Percentiles rank a stretch among this genome's conserved stretches.
phyloP scores from a whole-genome alignment of 192 early-diverging fungal genomes.

The Powellomyces hirtus region DNA sequence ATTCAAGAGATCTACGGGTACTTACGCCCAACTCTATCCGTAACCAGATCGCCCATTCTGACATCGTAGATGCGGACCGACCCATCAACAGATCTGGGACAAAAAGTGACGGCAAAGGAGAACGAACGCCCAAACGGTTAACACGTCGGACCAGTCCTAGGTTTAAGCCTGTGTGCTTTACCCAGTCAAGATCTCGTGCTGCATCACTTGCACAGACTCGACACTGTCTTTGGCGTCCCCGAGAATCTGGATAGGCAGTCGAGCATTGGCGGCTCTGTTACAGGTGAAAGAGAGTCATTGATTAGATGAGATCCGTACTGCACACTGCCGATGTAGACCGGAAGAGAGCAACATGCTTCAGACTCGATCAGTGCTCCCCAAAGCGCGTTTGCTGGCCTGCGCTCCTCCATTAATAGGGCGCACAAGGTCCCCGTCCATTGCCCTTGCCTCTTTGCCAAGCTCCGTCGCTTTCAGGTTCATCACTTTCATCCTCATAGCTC shows the following conservation, averaged over 20 bases:
- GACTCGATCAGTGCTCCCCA: too few species aligned
- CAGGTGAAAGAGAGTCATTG: too few species aligned
- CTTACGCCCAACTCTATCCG: conserved; percentile 74
- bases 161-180: too few species aligned
- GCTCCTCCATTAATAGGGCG: too few species aligned
- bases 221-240: conserved; percentile 86
- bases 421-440: too few species aligned
- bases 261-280: conserved; percentile 24
- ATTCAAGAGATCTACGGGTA: background rate
- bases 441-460: too few species aligned
- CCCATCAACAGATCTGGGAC: conserved; percentile 71
- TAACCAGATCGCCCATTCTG: conserved; percentile 65
- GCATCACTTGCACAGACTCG: conserved; percentile 69
- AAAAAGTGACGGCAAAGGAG: background rate
- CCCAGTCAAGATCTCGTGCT: conserved; percentile 73
- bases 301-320: too few species aligned
- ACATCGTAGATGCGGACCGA: conserved; percentile 82
- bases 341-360: too few species aligned
- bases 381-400: too few species aligned
- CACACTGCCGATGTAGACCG: too few species aligned
- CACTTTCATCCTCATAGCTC: too few species aligned
- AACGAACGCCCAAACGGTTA: background rate
- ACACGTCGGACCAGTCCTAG: conserved; percentile 19
- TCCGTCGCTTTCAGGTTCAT: too few species aligned
- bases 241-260: conserved; percentile 75